Evolutionary conservation across 2,329 filamentous ascomycete genomes (phyloP), one percentile per base, ranked within the genome.

Genomic region (Fusarium caatingaense): DNA sequence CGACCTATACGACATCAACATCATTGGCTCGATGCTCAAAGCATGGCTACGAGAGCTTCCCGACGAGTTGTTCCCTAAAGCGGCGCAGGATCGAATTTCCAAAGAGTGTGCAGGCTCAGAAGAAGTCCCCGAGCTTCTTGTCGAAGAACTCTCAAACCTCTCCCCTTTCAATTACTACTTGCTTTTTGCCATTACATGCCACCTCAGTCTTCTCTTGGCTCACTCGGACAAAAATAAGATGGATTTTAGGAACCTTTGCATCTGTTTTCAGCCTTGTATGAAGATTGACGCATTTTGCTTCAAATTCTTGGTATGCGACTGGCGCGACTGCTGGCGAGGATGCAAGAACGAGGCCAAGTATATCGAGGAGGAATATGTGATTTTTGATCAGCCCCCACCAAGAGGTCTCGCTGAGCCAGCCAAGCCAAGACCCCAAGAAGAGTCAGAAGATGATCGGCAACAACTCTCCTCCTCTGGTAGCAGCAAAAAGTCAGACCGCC

Each of bases 151-250:
- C 5, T 97, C 95, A 2, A 94, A 93, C 73, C 86, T 98, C n/a
- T 93, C 95, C 9, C 95, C 95, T 0, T 98, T 96, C 85, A 97
- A 98, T 82, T 98, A 98, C 82, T 98, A 98, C 77, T 91, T 98
- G 16, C 89, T 98, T 8, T 98, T 98, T 78, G 95, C 95, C 74
- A 97, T 98, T 74, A 98, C 95, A 34, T 98, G 95, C 80, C 95
- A 98, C 76, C 89, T 98, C 50, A 97, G 94, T 74, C 87, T 98
- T 27, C 87, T 98, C 12, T 90, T 97, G 73, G 94, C 93, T 2
- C 95, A 97, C 79, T 92, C 94, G 25, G 93, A 97, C 70, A 94
- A 95, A 84, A 98, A 98, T 87, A 97, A 97, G 83, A 98, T 98
- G 95, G 93, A 97, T 78, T 97, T 95, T 78, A 90, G 93, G 77